Evolutionary conservation across 2,329 filamentous ascomycete genomes (phyloP), one percentile per base, ranked within the genome.

Genomic region (Apiospora sp.): DNA sequence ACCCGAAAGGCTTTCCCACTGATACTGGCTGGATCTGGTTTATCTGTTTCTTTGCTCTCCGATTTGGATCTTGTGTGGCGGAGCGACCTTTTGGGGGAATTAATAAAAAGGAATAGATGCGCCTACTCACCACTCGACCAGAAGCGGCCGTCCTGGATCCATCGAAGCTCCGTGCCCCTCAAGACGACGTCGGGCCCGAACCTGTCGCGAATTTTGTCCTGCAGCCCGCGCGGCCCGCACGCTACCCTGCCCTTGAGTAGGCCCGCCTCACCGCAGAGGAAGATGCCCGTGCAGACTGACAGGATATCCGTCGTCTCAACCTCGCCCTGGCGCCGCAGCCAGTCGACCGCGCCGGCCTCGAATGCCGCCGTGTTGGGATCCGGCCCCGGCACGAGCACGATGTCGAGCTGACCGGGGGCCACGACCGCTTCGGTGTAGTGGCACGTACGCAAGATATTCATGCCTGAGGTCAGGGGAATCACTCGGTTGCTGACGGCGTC

Each of bases 101-200:
- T 34, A 27, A 70, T n/a, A 22, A 61, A 68, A 49, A 43, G 61
- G 51, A 51, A 72, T 64, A 64, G 12, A n/a, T 16, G 71, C 34
- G 64, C 48, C 44, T 30, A 83, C 84, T 71, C 78, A 87, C 87
- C 87, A 75, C 86, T 86, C 37, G 84, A 86, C 88, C 88, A 90
- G 54, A 90, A 78, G 75, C 87, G 88, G 13, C 87, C 87, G 74
- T 89, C 87, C 72, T 83, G 82, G 49, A 84, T 80, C 87, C 87
- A 90, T 51, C 88, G 80, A 69, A 86, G 77, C 78, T 82, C 82
- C 3, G 86, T 80, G 3, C 87, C 87, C 13, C 85, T 81, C 72
- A 87, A 82, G 71, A 75, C 75, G 73, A 81, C 80, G 27, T 84
- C 79, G 0, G 79, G 79, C 19, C 82, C 84, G 67, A 82, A 86